These are phyloP conservation scores for Rhizopus delemar DNA, from an alignment of 371 early-diverging fungal species.

Conservation along the genomic window DNA sequence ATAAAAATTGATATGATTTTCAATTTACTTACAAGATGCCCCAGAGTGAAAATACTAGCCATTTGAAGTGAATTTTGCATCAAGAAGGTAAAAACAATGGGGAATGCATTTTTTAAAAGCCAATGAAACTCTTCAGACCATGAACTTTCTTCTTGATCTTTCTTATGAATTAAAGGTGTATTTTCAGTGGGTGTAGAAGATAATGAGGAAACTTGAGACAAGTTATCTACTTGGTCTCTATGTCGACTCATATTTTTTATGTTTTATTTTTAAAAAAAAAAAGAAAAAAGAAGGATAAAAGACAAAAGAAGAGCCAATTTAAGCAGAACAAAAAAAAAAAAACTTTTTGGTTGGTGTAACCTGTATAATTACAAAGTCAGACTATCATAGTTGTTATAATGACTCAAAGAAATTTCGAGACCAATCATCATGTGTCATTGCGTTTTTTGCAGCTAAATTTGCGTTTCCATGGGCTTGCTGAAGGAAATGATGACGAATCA, in stretches of 20 bases:
- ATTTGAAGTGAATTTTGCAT: constrained; percentile 63
- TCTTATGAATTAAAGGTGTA: constrained; percentile 24
- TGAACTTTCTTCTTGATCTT: constrained; percentile 9
- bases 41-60: constrained; percentile 58
- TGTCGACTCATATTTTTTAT: constrained; percentile 11
- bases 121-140: constrained; percentile 29
- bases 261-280: not conserved
- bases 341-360: constrained; percentile 2
- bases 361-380: not conserved
- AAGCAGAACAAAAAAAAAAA: not conserved
- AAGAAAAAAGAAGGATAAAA: constrained; percentile 8
- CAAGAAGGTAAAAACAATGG: constrained; percentile 57
- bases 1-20: not conserved
- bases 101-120: constrained; percentile 49
- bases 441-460: constrained; percentile 29
- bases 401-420: constrained; percentile 21
- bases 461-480: constrained; percentile 27
- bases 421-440: constrained; percentile 39
- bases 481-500: constrained; percentile 47
- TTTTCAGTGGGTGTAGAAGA: constrained; percentile 30
- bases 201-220: constrained; percentile 24
- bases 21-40: constrained; percentile 52
- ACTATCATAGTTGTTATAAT: not conserved
- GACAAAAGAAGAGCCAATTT: too few species aligned
- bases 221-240: constrained; percentile 9